A percentile compares a stretch with the other conserved stretches of the same genome.
Evolutionary conservation across 805 yeast species (phyloP).

Genomic region (Suhomyces prunicola): DNA sequence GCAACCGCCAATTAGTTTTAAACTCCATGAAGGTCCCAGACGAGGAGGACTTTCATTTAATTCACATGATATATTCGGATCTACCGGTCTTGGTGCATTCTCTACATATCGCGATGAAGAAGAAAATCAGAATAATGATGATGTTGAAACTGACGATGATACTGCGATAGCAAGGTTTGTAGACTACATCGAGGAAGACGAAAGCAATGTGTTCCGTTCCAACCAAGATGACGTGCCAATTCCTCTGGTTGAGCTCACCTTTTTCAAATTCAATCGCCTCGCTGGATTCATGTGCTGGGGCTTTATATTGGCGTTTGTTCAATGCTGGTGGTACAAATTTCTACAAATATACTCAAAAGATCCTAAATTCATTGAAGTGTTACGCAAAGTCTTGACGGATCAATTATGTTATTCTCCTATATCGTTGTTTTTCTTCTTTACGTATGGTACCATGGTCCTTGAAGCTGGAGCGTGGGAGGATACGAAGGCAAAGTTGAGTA

Average conservation of each 20-base stretch:
- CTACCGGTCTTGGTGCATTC: neutral
- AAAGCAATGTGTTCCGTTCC: constrained; percentile 2
- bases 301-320: constrained; percentile 72
- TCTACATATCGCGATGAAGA: neutral
- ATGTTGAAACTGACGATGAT: constrained; percentile 14
- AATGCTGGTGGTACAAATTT: constrained; percentile 85
- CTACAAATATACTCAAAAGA: constrained; percentile 79
- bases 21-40: constrained; percentile 12
- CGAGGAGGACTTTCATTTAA: constrained; percentile 17
- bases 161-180: constrained; percentile 31
- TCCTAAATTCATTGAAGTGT: constrained; percentile 78
- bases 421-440: constrained; percentile 74
- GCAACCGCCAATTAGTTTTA: constrained; percentile 21
- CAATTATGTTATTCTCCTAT: constrained; percentile 88
- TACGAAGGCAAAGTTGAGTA: constrained; percentile 59
- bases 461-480: constrained; percentile 71
- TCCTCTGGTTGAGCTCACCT: constrained; percentile 24
- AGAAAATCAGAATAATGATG: neutral
- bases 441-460: constrained; percentile 76
- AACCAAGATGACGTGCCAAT: constrained; percentile 3
- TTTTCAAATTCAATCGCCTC: constrained; percentile 66
- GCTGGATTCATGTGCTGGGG: constrained; percentile 89
- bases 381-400: constrained; percentile 85
- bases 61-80: constrained; percentile 12
- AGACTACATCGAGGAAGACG: constrained; percentile 32